These are phyloP conservation scores for Scheffersomyces ergatensis DNA, from an alignment of 805 yeast species.

Conservation along the genomic window DNA sequence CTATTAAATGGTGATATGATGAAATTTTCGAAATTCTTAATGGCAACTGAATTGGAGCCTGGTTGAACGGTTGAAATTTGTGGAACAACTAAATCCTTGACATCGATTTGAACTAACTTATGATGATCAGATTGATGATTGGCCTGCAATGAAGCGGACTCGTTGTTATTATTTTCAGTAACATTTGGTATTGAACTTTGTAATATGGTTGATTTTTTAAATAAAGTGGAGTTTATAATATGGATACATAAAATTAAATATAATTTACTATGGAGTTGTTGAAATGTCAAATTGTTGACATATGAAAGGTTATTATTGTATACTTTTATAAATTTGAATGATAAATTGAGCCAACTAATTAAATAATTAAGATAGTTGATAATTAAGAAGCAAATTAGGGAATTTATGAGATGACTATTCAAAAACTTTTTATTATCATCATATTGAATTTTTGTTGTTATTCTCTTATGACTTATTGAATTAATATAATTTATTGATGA, in stretches of 20 bases:
- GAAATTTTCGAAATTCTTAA: slow-evolving; percentile 25
- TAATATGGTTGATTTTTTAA: slow-evolving; percentile 2
- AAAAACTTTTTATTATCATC: slow-evolving; percentile 9
- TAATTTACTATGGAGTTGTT: slow-evolving; percentile 4
- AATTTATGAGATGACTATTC: slow-evolving; percentile 14
- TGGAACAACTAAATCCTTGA: slow-evolving; percentile 1
- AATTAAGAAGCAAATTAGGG: slow-evolving; percentile 17
- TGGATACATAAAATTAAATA: slow-evolving; percentile 22
- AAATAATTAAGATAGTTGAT: slow-evolving; percentile 19
- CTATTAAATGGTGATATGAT: slow-evolving; percentile 21
- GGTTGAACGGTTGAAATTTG: not conserved
- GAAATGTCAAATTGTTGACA: slow-evolving; percentile 6
- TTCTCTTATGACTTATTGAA: slow-evolving; percentile 15
- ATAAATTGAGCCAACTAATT: slow-evolving; percentile 9
- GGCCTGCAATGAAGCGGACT: not conserved
- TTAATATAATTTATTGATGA: slow-evolving; percentile 20
- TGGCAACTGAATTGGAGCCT: slow-evolving; percentile 12
- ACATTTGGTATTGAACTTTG: slow-evolving; percentile 7
- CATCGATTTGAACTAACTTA: slow-evolving; percentile 2
- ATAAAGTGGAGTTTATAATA: slow-evolving; percentile 14
- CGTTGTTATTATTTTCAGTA: slow-evolving; percentile 2
- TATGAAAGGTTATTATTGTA: slow-evolving; percentile 3
- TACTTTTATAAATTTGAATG: slow-evolving; percentile 1
- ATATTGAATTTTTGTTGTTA: slow-evolving; percentile 11
- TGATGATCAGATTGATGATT: slow-evolving; percentile 3